Evolutionary conservation across 257 asterid species (phyloP).

Genomic region (Paraleonurus japonicus): DNA sequence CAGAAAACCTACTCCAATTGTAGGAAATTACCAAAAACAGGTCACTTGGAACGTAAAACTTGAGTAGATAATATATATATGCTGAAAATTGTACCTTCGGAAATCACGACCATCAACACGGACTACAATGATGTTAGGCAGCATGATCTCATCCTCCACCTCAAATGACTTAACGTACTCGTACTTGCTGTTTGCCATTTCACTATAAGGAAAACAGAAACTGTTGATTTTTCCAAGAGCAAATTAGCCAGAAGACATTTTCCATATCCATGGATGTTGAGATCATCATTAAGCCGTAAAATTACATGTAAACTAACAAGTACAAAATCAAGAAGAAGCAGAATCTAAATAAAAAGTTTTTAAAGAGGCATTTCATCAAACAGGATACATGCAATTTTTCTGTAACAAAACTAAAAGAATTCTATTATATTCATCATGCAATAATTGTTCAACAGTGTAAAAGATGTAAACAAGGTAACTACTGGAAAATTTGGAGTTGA

Average conservation of each 20-base stretch:
- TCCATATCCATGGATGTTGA: neutral
- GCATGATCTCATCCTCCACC: conserved; percentile 58
- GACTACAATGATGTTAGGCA: conserved; percentile 60
- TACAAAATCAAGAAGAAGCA: neutral
- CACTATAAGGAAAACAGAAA: neutral
- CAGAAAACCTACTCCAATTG: conserved; percentile 51
- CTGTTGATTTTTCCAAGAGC: neutral
- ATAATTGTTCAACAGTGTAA: neutral
- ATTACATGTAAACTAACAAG: neutral
- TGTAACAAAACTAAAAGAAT: too few species aligned
- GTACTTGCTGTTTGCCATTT: conserved; percentile 82
- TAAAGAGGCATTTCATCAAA: neutral
- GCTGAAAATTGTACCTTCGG: conserved; percentile 36
- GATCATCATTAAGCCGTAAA: neutral
- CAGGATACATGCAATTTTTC: neutral
- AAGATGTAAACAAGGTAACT: neutral
- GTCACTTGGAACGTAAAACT: neutral
- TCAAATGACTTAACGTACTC: conserved; percentile 86
- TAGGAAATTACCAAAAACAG: neutral
- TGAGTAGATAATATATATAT: neutral
- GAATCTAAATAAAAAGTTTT: neutral
- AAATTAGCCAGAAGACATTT: neutral
- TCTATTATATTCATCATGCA: neutral
- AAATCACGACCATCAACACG: conserved; percentile 59
- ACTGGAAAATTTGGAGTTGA: too few species aligned